Conservation (phyloP, 2,329 filamentous ascomycete species). For the Exophiala oligosperma region DNA sequence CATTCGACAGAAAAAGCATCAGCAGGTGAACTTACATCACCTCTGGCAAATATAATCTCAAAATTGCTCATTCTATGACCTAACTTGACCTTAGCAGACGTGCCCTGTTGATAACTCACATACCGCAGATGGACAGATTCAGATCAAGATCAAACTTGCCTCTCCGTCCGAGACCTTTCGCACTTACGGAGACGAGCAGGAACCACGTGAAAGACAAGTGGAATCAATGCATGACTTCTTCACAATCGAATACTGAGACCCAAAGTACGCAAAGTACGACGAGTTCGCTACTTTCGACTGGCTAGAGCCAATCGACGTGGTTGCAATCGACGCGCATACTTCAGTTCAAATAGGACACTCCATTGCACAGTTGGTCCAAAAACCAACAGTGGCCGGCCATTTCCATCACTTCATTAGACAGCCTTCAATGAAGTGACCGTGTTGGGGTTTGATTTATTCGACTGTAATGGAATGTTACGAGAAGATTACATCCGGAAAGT, state of each 20-base stretch:
- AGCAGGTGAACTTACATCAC: too few relatives aligned
- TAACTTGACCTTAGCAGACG: too few relatives aligned
- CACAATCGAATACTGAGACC: constrained; percentile 3
- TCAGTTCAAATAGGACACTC: not conserved
- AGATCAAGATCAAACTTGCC: too few relatives aligned
- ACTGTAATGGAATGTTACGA: constrained; percentile 39
- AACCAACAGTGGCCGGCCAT: not conserved
- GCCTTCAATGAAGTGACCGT: constrained; percentile 29
- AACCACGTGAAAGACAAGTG: too few relatives aligned
- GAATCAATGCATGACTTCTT: not conserved
- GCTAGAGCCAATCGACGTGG: constrained; percentile 12
- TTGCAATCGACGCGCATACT: not conserved
- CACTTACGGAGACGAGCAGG: too few relatives aligned
- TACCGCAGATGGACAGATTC: too few relatives aligned
- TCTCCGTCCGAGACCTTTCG: too few relatives aligned
- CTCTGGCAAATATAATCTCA: too few relatives aligned
- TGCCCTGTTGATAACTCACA: too few relatives aligned
- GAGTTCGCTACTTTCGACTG: constrained; percentile 2
- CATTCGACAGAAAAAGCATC: too few relatives aligned
- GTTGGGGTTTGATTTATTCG: constrained; percentile 39
- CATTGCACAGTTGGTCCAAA: not conserved
- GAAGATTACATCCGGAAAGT: constrained; percentile 34
- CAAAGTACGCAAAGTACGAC: constrained; percentile 1
- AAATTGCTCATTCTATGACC: too few relatives aligned
- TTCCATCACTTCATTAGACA: not conserved